Conservation (phyloP, 1,139 yeast genomes). For the Candida tropicalis region DNA sequence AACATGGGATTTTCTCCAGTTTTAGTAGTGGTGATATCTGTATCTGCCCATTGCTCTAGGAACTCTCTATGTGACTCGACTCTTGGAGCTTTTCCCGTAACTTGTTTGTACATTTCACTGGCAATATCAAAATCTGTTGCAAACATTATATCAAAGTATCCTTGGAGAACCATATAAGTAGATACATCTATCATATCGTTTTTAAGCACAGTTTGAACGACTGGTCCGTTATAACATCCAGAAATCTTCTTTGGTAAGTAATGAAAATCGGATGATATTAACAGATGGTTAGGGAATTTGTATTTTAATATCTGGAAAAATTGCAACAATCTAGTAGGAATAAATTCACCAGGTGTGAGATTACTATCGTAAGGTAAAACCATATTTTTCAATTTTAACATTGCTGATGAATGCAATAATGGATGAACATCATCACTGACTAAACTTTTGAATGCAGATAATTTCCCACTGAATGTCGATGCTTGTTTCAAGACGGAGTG, state of each 20-base stretch:
- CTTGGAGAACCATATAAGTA: constrained; percentile 81
- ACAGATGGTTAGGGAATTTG: constrained; percentile 74
- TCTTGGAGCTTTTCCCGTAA: constrained; percentile 62
- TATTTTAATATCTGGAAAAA: constrained; percentile 65
- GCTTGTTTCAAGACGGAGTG: constrained; percentile 33
- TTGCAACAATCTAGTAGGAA: constrained; percentile 75
- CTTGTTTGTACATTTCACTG: constrained; percentile 61
- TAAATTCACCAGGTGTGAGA: constrained; percentile 73
- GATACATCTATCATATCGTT: constrained; percentile 69
- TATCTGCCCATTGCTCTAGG: constrained; percentile 71
- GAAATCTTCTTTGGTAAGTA: constrained; percentile 59
- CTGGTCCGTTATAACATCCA: constrained; percentile 74
- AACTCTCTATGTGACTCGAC: constrained; percentile 66
- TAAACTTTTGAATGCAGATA: constrained; percentile 29
- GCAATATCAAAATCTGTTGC: constrained; percentile 76
- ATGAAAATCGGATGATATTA: constrained; percentile 75
- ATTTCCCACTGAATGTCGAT: constrained; percentile 22
- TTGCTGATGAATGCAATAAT: constrained; percentile 37
- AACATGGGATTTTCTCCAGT: constrained; percentile 90
- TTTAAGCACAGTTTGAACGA: constrained; percentile 77
- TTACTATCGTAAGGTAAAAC: constrained; percentile 65
- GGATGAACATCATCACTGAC: constrained; percentile 46
- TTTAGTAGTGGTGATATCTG: constrained; percentile 66
- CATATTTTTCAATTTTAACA: constrained; percentile 34
- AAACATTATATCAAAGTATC: constrained; percentile 84